Evolutionary conservation across 2,329 filamentous ascomycete genomes (phyloP).

Genomic region (Botryosphaeria dothidea): DNA sequence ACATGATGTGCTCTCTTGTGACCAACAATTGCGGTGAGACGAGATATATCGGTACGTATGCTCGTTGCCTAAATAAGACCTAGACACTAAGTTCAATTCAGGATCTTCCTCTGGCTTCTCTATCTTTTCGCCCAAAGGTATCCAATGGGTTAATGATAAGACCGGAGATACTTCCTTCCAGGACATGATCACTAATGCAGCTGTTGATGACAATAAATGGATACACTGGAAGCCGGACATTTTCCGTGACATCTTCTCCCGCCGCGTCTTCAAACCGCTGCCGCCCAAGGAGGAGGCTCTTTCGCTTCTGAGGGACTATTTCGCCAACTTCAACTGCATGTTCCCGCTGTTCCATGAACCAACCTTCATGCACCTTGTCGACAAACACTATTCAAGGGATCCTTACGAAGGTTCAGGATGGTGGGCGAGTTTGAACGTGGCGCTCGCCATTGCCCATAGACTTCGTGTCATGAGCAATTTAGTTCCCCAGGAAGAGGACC

Average conservation of each 20-base stretch:
- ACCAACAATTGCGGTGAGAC: constrained; percentile 95
- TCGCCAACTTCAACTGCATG: constrained; percentile 99
- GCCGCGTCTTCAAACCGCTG: constrained; percentile 78
- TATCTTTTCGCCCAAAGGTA: constrained; percentile 97
- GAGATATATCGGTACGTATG: constrained; percentile 76
- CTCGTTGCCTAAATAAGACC: background rate
- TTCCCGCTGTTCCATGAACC: constrained; percentile 97
- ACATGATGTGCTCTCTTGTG: constrained; percentile 98
- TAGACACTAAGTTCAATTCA: constrained; percentile 39
- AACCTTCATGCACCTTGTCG: constrained; percentile 96
- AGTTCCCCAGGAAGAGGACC: constrained; percentile 85
- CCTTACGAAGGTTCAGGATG: constrained; percentile 94
- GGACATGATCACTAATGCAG: constrained; percentile 85
- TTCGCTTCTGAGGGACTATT: constrained; percentile 88
- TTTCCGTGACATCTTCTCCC: constrained; percentile 86
- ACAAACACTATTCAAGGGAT: constrained; percentile 88
- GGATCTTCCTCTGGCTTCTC: constrained; percentile 97
- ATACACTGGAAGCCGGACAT: constrained; percentile 98
- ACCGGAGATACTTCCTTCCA: constrained; percentile 96
- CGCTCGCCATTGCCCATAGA: constrained; percentile 87
- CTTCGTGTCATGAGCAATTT: constrained; percentile 94
- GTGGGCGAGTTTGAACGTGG: constrained; percentile 97
- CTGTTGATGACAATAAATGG: constrained; percentile 92
- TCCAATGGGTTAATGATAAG: constrained; percentile 97
- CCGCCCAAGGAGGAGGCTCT: constrained; percentile 85